Conservation (phyloP, 2,329 filamentous ascomycete genomes). For the Apiospora sp. region DNA sequence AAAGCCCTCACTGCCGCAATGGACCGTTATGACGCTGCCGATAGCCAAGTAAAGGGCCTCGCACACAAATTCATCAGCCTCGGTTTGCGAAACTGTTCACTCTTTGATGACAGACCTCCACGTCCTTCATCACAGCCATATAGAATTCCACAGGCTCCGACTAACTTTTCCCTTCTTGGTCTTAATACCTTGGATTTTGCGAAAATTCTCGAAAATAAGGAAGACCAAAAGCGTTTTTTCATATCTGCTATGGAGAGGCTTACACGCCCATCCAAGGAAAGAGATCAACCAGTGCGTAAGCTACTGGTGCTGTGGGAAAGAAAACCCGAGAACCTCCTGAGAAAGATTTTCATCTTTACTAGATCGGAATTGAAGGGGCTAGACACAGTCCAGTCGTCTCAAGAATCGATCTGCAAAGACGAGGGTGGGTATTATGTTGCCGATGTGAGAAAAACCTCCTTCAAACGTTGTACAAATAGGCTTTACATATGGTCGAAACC, state of each 20-base stretch:
- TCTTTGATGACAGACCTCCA: neutral
- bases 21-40: neutral
- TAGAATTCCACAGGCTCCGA: neutral
- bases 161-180: neutral
- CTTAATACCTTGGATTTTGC: neutral
- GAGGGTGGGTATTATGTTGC: neutral
- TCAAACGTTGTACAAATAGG: accelerated
- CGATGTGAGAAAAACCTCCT: too few relatives aligned
- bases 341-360: neutral
- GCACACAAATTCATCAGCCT: neutral
- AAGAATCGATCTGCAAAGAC: neutral
- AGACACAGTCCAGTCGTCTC: neutral
- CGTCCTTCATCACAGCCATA: neutral
- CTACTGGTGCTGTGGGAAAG: neutral
- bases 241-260: neutral
- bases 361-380: neutral
- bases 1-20: neutral
- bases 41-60: neutral
- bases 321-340: neutral
- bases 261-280: neutral
- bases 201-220: neutral
- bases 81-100: neutral
- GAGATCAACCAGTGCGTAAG: neutral
- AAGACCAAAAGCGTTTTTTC: neutral
- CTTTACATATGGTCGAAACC: neutral